These are phyloP conservation scores for Bauhinia variegata DNA, from an alignment of 306 rosid genomes.

Conservation along the genomic window DNA sequence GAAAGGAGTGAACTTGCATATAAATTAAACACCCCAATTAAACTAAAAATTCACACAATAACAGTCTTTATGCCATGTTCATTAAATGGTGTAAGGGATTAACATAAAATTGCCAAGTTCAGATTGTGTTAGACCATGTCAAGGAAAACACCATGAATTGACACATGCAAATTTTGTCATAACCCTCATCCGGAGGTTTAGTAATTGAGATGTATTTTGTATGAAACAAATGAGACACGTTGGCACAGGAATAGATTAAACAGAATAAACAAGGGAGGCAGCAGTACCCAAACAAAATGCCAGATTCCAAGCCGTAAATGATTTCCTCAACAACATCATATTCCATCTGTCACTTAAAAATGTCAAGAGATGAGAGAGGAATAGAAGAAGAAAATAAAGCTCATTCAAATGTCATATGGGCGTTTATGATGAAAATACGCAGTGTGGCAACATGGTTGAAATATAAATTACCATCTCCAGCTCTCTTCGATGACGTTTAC, in stretches of 20 bases:
- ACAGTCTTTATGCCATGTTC: background rate
- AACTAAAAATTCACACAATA: background rate
- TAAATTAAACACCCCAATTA: constrained; percentile 12
- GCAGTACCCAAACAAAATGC: constrained; percentile 89
- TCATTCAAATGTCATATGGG: constrained; percentile 18
- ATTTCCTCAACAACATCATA: constrained; percentile 92
- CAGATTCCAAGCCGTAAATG: constrained; percentile 95
- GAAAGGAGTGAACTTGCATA: constrained; percentile 7
- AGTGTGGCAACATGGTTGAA: constrained; percentile 29
- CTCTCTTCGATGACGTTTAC: constrained; percentile 76
- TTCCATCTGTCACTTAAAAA: constrained; percentile 72
- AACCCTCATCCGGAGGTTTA: constrained; percentile 16
- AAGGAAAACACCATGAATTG: background rate
- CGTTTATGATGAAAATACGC: constrained; percentile 25
- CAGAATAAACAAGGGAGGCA: constrained; percentile 26
- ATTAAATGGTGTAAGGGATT: constrained; percentile 17
- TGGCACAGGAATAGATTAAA: constrained; percentile 22
- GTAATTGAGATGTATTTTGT: constrained; percentile 14
- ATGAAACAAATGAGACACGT: constrained; percentile 20
- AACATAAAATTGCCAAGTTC: constrained; percentile 5
- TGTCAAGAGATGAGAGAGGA: constrained; percentile 20
- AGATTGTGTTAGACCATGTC: background rate
- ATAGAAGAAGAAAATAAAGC: constrained; percentile 16
- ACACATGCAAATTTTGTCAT: background rate
- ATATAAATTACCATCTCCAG: constrained; percentile 79